phyloP scores from a whole-genome alignment of 208 protist genomes.

The Trypanosoma rangeli region DNA sequence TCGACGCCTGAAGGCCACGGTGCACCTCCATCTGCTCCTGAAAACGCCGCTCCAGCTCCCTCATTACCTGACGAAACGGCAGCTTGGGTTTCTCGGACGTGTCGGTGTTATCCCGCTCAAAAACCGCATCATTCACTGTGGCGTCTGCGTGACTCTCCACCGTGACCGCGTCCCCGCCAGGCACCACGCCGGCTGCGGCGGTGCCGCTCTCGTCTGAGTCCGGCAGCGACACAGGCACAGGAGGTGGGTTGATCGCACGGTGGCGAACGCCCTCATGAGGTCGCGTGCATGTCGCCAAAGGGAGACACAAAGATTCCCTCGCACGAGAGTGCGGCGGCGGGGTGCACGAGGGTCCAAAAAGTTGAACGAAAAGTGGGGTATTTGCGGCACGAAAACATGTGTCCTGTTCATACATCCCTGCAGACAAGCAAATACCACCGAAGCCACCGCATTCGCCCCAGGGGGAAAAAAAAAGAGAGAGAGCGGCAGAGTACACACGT shows the following conservation, averaged over 20 bases:
- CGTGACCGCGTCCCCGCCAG: too few species aligned
- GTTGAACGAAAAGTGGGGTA: slow-evolving; percentile 31
- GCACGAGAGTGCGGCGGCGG: not conserved
- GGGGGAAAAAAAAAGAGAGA: too few species aligned
- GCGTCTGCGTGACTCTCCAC: too few species aligned
- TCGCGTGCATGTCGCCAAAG: too few species aligned
- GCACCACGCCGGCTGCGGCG: not conserved
- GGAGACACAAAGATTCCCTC: not conserved
- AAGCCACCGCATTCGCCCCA: too few species aligned
- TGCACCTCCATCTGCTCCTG: slow-evolving; percentile 67
- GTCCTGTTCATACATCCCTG: slow-evolving; percentile 31
- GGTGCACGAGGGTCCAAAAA: slow-evolving; percentile 21
- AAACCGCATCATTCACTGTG: not conserved
- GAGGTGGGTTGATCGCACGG: not conserved
- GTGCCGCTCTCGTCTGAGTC: not conserved
- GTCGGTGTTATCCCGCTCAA: not conserved
- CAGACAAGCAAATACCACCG: slow-evolving; percentile 8
- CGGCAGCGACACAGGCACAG: too few species aligned
- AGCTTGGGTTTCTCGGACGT: slow-evolving; percentile 13
- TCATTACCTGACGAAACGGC: slow-evolving; percentile 40
- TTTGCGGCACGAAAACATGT: slow-evolving; percentile 38
- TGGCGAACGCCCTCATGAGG: too few species aligned
- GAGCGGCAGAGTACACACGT: too few species aligned
- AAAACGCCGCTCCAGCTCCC: slow-evolving; percentile 56
- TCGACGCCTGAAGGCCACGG: slow-evolving; percentile 38